Base-by-base conservation (phyloP, 257 asterid species). In the Nicotiana noctiflora region DNA sequence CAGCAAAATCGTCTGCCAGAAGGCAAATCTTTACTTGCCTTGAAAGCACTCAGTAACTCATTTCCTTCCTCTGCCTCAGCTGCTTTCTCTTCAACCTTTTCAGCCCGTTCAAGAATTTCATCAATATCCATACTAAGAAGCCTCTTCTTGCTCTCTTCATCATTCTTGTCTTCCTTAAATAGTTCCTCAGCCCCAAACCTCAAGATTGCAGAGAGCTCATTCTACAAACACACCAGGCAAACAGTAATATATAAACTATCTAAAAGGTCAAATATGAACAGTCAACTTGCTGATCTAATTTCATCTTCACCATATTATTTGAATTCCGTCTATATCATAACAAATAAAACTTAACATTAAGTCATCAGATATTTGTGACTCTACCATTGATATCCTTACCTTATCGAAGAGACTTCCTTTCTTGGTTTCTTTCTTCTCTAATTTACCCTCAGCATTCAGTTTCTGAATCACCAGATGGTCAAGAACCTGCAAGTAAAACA, bases 121-220 rank as follows among this genome's bases (percentile, higher is more conserved):
- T 96, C 98, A 84, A 96, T 94, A 84, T 93, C 95, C 97, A 96
- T 88, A 85, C 95, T 90, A 46, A 96, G 94, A 86, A 96, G 97
- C 90, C 91, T 89, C 83, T 90, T 94, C 88, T 96, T 96, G 90
- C 93, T 94, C 84, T 96, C 99, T 86, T 96, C 99, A 0, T 94
- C 99, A 85, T 93, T 93, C 79, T 87, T 89, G 37, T 96, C 98
- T 84, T 96, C 99, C 88, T 94, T 94, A 63, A 96, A 96, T 52
- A 96, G 88, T 83, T 96, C 99, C 88, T 96, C 99, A 17, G 99
- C 99, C 81, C 99, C 99, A 89, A 96, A 96, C 89, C 98, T 89
- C 92, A 96, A 86, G 85, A 96, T 96, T 51, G 99, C 99, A 53
- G 98, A 93, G 78, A 96, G 98, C 92, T 96, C 99, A 84, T 92